Conservation (phyloP, 2,329 filamentous ascomycete genomes). For the Fusarium nisikadoi region DNA sequence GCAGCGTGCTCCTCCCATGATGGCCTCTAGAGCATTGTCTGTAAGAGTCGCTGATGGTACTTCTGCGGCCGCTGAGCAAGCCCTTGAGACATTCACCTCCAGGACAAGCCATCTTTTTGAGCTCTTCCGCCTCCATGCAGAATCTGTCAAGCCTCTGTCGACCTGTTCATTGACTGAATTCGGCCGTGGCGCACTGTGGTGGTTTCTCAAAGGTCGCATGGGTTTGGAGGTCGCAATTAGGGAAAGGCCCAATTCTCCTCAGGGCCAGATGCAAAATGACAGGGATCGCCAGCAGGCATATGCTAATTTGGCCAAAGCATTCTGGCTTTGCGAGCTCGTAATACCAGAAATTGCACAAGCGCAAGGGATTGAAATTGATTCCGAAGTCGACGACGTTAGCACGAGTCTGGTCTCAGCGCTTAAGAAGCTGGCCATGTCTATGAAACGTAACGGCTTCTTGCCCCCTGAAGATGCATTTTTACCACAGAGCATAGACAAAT, state of each 20-base stretch:
- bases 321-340: constrained; percentile 77
- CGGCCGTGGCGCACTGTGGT: constrained; percentile 82
- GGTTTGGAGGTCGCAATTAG: constrained; percentile 79
- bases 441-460: constrained; percentile 84
- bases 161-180: constrained; percentile 73
- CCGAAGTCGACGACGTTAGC: constrained; percentile 64
- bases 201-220: constrained; percentile 85
- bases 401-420: constrained; percentile 71
- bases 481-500: constrained; percentile 82
- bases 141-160: constrained; percentile 74
- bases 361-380: constrained; percentile 54
- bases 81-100: constrained; percentile 74
- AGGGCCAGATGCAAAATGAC: constrained; percentile 64
- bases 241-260: constrained; percentile 64
- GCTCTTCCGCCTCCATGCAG: constrained; percentile 81
- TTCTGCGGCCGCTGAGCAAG: constrained; percentile 67
- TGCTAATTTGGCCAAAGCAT: constrained; percentile 84
- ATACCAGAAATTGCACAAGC: constrained; percentile 61
- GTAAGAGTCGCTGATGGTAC: constrained; percentile 56
- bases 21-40: constrained; percentile 48
- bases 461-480: constrained; percentile 75
- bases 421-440: constrained; percentile 80
- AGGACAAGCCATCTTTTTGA: constrained; percentile 80
- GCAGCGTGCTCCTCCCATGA: constrained; percentile 43
- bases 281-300: constrained; percentile 79